Percentiles rank a stretch among this genome's conserved stretches.
Evolutionary conservation across 306 rosid genomes (phyloP).

Genomic region (Rosa rugosa): DNA sequence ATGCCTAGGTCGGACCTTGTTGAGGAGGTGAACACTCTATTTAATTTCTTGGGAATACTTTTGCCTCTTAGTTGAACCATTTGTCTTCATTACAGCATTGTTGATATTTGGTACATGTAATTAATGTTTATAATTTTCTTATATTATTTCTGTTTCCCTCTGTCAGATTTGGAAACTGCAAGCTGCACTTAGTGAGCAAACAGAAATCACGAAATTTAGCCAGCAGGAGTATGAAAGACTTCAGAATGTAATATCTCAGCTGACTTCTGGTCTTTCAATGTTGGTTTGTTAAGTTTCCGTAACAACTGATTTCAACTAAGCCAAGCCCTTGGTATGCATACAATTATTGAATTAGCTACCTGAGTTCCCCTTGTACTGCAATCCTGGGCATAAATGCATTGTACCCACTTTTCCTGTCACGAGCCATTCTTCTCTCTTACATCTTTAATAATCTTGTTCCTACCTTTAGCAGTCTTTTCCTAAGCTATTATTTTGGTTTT

Average conservation of each 20-base stretch:
- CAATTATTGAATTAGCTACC: background rate
- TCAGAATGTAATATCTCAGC: slow-evolving; percentile 54
- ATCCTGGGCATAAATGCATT: background rate
- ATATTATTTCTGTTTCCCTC: slow-evolving; percentile 17
- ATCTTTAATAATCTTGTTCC: background rate
- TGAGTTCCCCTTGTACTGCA: background rate
- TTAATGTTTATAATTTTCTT: background rate
- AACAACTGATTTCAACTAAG: background rate
- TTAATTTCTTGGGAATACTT: background rate
- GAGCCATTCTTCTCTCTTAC: background rate
- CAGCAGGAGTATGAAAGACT: slow-evolving; percentile 84
- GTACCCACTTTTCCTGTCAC: background rate
- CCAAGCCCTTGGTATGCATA: background rate
- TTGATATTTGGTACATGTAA: background rate
- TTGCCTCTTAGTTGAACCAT: background rate
- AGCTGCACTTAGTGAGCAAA: slow-evolving; percentile 84
- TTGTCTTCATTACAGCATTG: background rate
- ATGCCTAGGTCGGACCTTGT: slow-evolving; percentile 87
- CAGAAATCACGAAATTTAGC: slow-evolving; percentile 70
- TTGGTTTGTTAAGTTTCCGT: background rate
- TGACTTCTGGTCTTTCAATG: background rate
- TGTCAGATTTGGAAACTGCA: slow-evolving; percentile 88
- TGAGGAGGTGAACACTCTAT: slow-evolving; percentile 58
- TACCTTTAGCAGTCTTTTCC: background rate
- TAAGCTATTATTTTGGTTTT: background rate